A percentile compares a stretch with the other conserved stretches of the same genome.
These are phyloP conservation scores for Exophiala sp. DNA, from an alignment of 2,329 filamentous ascomycete genomes.

Conservation along the genomic window DNA sequence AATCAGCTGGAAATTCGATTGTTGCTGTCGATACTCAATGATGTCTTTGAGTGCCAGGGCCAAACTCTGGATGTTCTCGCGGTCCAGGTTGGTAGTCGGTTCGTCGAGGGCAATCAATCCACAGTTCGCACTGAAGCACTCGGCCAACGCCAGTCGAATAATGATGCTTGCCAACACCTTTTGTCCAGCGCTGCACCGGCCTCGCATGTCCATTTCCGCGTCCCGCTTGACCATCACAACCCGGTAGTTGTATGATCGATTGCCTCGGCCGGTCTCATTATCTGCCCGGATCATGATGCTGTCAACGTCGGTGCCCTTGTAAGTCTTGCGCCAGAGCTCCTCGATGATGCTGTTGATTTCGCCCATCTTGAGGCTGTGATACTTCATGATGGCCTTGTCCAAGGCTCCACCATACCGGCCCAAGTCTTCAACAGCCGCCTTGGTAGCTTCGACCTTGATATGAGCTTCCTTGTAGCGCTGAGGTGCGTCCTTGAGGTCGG, in stretches of 20 bases:
- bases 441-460: conserved; percentile 86
- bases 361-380: conserved; percentile 94
- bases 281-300: conserved; percentile 94
- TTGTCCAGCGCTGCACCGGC: conserved; percentile 92
- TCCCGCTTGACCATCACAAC: conserved; percentile 97
- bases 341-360: conserved; percentile 94
- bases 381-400: conserved; percentile 96
- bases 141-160: conserved; percentile 90
- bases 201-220: conserved; percentile 98
- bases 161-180: conserved; percentile 97
- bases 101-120: conserved; percentile 96
- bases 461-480: conserved; percentile 79
- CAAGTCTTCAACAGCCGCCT: conserved; percentile 87
- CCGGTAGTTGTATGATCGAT: conserved; percentile 91
- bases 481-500: conserved; percentile 80
- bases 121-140: conserved; percentile 94
- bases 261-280: conserved; percentile 62
- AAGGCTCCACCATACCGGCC: conserved; percentile 77
- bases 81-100: conserved; percentile 93
- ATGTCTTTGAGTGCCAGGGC: conserved; percentile 82
- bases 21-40: conserved; percentile 75
- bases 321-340: conserved; percentile 95
- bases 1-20: conserved; percentile 95
- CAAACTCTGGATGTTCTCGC: conserved; percentile 88
- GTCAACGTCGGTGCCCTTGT: conserved; percentile 95